These are phyloP conservation scores for Diaporthe sp. DNA, from an alignment of 2,329 filamentous ascomycete genomes.

Conservation along the genomic window DNA sequence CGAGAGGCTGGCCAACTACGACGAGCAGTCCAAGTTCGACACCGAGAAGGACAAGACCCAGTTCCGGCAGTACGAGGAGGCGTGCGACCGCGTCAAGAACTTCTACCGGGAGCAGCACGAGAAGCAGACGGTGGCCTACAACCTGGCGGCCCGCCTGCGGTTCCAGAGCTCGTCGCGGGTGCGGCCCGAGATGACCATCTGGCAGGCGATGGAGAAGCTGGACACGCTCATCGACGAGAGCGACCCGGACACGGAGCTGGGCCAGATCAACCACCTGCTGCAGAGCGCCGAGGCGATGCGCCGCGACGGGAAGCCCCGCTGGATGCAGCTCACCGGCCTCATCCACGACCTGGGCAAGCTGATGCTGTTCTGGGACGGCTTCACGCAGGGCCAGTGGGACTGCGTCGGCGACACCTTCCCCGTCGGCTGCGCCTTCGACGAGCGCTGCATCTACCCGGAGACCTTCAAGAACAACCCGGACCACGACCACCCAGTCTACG, in stretches of 20 bases:
- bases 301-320: conserved; percentile 82
- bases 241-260: conserved; percentile 88
- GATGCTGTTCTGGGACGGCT: conserved; percentile 76
- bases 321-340: conserved; percentile 83
- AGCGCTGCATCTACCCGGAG: conserved; percentile 82
- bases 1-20: conserved; percentile 31
- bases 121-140: conserved; percentile 85
- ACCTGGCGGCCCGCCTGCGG: conserved; percentile 79
- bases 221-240: conserved; percentile 92
- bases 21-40: conserved; percentile 43
- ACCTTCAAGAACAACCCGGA: conserved; percentile 85
- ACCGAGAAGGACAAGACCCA: conserved; percentile 46
- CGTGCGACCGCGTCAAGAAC: conserved; percentile 85
- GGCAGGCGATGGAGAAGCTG: conserved; percentile 93
- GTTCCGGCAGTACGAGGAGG: conserved; percentile 79
- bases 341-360: conserved; percentile 86
- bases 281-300: conserved; percentile 92
- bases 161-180: conserved; percentile 73
- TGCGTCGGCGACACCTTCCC: conserved; percentile 90
- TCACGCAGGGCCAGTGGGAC: conserved; percentile 89
- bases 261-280: conserved; percentile 89
- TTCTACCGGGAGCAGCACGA: conserved; percentile 82
- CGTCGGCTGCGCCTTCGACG: conserved; percentile 79
- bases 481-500: conserved; percentile 75
- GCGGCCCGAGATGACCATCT: conserved; percentile 81